These are phyloP conservation scores for Ligustrum vulgare DNA, from an alignment of 257 asterid species.

Conservation along the genomic window DNA sequence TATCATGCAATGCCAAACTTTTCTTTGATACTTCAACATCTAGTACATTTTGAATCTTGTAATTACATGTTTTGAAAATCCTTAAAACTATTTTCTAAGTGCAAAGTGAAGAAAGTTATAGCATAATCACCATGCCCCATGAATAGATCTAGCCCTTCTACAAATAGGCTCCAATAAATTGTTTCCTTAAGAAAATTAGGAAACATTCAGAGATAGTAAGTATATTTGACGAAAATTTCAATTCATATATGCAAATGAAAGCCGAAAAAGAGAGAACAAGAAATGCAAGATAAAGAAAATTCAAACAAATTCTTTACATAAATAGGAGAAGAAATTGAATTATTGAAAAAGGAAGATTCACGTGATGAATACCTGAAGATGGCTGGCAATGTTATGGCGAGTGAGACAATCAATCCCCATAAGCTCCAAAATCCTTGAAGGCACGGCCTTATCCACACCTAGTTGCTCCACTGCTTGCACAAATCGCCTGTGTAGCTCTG, in stretches of 20 bases:
- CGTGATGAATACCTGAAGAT: constrained; percentile 69
- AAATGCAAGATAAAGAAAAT: neutral
- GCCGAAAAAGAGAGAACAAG: neutral
- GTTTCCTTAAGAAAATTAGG: neutral
- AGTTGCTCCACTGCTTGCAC: constrained; percentile 95
- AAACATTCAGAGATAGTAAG: neutral
- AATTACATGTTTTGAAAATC: neutral
- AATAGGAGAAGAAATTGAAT: neutral
- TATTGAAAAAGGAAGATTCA: neutral
- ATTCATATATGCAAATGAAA: neutral
- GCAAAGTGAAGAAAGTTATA: too few species aligned
- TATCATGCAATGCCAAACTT: neutral
- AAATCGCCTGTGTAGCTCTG: constrained; percentile 85
- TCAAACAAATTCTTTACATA: neutral
- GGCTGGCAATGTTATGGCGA: constrained; percentile 95
- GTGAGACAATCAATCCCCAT: constrained; percentile 98
- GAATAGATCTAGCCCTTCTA: too few species aligned
- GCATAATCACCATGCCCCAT: too few species aligned
- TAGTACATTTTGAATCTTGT: too few species aligned
- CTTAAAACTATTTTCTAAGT: too few species aligned
- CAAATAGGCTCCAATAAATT: too few species aligned
- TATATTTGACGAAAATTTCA: neutral
- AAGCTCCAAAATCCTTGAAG: constrained; percentile 86
- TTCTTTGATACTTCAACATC: neutral
- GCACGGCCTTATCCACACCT: constrained; percentile 95